Percentiles rank a stretch among this genome's conserved stretches.
phyloP scores from a whole-genome alignment of 2,329 filamentous ascomycete genomes.

The Cladorrhinum sp. region DNA sequence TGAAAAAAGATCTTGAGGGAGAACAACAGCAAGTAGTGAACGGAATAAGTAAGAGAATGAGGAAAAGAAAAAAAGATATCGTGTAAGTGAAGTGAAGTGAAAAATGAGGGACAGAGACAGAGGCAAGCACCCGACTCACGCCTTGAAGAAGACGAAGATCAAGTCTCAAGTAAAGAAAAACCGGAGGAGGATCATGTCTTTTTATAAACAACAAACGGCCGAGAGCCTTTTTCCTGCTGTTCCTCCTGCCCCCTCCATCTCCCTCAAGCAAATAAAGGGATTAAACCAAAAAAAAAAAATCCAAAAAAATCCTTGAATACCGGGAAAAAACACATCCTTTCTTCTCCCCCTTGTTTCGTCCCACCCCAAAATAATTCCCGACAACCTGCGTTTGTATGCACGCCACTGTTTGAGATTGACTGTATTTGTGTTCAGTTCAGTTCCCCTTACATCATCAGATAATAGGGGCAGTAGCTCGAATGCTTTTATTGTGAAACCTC shows the following conservation, averaged over 20 bases:
- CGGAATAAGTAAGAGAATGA: not conserved
- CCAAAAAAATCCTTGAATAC: not conserved
- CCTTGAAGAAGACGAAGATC: not conserved
- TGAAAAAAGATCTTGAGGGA: not conserved
- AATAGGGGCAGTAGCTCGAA: not conserved
- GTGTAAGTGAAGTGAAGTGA: not conserved
- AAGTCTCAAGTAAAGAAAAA: not conserved
- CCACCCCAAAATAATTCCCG: not conserved
- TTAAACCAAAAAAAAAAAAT: not conserved
- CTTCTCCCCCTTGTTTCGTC: not conserved
- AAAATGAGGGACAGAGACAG: conserved; percentile 1
- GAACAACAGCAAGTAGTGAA: not conserved
- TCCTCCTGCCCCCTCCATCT: not conserved
- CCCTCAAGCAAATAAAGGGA: not conserved
- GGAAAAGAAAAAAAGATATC: not conserved
- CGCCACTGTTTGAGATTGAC: not conserved
- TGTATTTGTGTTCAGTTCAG: not conserved
- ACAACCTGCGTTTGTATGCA: not conserved
- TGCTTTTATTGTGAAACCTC: not conserved
- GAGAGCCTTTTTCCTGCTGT: not conserved
- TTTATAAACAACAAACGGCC: conserved; percentile 1
- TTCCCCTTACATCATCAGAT: not conserved
- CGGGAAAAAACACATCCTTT: too few relatives aligned
- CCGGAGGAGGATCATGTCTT: not conserved
- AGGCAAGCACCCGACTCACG: conserved; percentile 2